Evolutionary conservation across 2,329 filamentous ascomycete genomes (phyloP).

Genomic region (Sordariomycetes sp.): DNA sequence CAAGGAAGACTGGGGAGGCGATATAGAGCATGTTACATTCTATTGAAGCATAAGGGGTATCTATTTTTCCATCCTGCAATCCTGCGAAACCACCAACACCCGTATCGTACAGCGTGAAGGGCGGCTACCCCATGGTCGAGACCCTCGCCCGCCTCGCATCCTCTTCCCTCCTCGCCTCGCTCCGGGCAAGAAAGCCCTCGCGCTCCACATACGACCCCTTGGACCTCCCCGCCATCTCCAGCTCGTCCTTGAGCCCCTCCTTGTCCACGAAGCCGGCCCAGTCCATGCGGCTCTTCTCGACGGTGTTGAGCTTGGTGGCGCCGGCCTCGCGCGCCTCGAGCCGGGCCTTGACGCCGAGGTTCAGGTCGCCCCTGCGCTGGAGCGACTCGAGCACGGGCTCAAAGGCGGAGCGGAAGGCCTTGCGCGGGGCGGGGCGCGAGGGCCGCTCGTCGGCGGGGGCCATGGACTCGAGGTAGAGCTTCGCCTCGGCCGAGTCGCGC

Average conservation of each 20-base stretch:
- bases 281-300: slow-evolving; percentile 64
- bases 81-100: background rate
- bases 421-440: slow-evolving; percentile 31
- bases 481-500: slow-evolving; percentile 54
- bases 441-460: slow-evolving; percentile 15
- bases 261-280: slow-evolving; percentile 64
- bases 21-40: background rate
- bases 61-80: background rate
- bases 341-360: slow-evolving; percentile 41
- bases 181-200: slow-evolving; percentile 55
- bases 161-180: slow-evolving; percentile 51
- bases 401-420: slow-evolving; percentile 51
- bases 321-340: slow-evolving; percentile 26
- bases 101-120: background rate
- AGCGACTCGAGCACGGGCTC: slow-evolving; percentile 41
- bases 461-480: slow-evolving; percentile 47
- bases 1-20: background rate
- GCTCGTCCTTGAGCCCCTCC: slow-evolving; percentile 59
- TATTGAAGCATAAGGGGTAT: background rate
- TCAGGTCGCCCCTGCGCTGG: slow-evolving; percentile 41
- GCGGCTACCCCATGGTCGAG: slow-evolving; percentile 14
- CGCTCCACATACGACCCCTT: slow-evolving; percentile 53
- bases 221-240: slow-evolving; percentile 52
- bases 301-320: slow-evolving; percentile 55
- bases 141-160: slow-evolving; percentile 45